Evolutionary conservation across 306 rosid genomes (phyloP).

Genomic region (Lithocarpus polystachyus): DNA sequence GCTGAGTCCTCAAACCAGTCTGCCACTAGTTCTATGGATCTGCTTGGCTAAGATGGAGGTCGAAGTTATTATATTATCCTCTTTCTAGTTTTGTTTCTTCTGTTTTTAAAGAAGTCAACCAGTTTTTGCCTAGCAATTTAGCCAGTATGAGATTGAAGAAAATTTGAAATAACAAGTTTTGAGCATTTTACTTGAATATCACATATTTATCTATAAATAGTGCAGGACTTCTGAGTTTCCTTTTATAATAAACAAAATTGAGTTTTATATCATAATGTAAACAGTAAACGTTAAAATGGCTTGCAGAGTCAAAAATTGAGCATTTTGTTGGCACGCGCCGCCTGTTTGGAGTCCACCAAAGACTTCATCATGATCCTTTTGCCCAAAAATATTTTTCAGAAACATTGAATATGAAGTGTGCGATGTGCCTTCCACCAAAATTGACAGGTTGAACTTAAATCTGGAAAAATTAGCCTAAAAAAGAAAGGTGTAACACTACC

Average conservation of each 20-base stretch:
- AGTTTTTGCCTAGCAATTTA: constrained; percentile 25
- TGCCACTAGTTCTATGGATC: constrained; percentile 47
- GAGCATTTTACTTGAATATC: constrained; percentile 29
- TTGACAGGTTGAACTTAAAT: too few relatives aligned
- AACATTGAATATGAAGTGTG: background rate
- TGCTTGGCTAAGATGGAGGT: constrained; percentile 36
- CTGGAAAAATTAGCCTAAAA: too few relatives aligned
- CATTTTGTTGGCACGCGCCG: background rate
- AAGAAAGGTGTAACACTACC: too few relatives aligned
- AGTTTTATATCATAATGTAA: background rate
- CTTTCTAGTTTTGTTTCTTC: constrained; percentile 5
- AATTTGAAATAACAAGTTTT: constrained; percentile 41
- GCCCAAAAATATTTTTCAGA: background rate
- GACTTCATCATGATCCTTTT: background rate
- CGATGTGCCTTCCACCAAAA: too few relatives aligned
- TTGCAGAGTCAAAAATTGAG: background rate
- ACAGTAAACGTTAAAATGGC: background rate
- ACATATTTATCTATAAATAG: constrained; percentile 9
- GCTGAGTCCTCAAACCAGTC: constrained; percentile 56
- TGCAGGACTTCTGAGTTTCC: background rate
- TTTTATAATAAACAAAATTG: background rate
- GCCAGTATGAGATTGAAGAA: constrained; percentile 37
- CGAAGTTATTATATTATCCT: constrained; percentile 4
- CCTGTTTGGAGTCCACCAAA: background rate
- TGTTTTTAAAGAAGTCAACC: constrained; percentile 32